phyloP scores from a whole-genome alignment of 2,329 filamentous ascomycete species.

The Phialophora macrospora region DNA sequence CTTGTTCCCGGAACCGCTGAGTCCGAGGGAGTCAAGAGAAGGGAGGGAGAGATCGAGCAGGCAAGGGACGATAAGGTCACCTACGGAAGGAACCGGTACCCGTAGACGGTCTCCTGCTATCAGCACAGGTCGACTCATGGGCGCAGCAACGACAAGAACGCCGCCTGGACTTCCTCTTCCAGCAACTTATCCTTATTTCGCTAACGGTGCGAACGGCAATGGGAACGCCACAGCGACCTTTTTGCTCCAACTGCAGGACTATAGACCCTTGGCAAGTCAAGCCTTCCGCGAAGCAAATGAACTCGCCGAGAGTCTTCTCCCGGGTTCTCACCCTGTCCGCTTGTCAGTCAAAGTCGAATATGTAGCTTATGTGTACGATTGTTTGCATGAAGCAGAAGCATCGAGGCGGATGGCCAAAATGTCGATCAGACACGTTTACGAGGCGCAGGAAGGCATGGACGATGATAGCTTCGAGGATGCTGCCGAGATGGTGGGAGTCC shows the following conservation, averaged over 20 bases:
- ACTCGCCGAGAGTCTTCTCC: slow-evolving; percentile 75
- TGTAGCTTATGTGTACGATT: slow-evolving; percentile 91
- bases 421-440: slow-evolving; percentile 88
- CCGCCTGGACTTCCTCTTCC: slow-evolving; percentile 32
- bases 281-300: slow-evolving; percentile 79
- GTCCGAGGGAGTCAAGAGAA: slow-evolving; percentile 29
- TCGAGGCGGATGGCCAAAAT: slow-evolving; percentile 78
- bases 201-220: slow-evolving; percentile 10
- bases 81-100: slow-evolving; percentile 39
- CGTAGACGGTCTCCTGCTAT: slow-evolving; percentile 54
- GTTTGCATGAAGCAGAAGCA: slow-evolving; percentile 77
- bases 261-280: slow-evolving; percentile 77
- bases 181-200: slow-evolving; percentile 24
- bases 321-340: slow-evolving; percentile 86
- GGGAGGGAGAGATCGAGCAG: slow-evolving; percentile 25
- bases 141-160: slow-evolving; percentile 47
- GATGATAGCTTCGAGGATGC: slow-evolving; percentile 95
- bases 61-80: slow-evolving; percentile 51
- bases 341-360: slow-evolving; percentile 92
- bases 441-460: slow-evolving; percentile 87
- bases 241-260: slow-evolving; percentile 74
- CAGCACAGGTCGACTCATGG: slow-evolving; percentile 64
- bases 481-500: slow-evolving; percentile 80
- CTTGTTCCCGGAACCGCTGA: slow-evolving; percentile 38
- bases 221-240: slow-evolving; percentile 67